Conservation (phyloP, 202 grass and related monocot species). For the Brachypodium distachyon region DNA sequence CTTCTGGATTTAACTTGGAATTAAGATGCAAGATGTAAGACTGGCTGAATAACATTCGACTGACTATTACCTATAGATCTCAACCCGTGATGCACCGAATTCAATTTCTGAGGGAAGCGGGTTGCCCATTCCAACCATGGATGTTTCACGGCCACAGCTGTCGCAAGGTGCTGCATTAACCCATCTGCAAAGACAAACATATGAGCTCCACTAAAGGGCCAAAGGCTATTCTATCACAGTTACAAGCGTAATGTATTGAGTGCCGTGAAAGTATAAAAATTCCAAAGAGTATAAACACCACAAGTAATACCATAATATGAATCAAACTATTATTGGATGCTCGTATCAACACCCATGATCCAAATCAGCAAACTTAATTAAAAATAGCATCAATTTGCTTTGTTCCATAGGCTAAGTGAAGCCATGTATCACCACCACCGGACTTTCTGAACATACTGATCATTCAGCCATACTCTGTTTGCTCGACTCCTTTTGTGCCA, state of each 20-base stretch:
- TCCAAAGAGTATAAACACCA: slow-evolving; percentile 1
- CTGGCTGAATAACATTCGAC: not conserved
- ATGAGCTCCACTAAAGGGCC: not conserved
- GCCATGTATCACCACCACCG: not conserved
- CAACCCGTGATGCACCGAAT: slow-evolving; percentile 70
- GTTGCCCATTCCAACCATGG: slow-evolving; percentile 56
- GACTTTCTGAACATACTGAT: not conserved
- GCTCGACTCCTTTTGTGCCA: not conserved
- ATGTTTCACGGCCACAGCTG: slow-evolving; percentile 66
- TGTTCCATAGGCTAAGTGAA: not conserved
- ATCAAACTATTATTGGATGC: not conserved
- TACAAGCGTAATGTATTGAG: not conserved
- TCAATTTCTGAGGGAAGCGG: slow-evolving; percentile 67
- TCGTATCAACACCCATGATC: not conserved
- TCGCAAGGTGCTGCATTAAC: slow-evolving; percentile 85
- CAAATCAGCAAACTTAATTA: not conserved
- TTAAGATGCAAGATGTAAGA: slow-evolving; percentile 2
- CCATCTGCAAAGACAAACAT: slow-evolving; percentile 51
- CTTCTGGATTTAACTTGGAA: not conserved
- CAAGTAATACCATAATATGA: not conserved
- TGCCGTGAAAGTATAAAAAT: not conserved
- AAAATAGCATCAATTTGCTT: not conserved
- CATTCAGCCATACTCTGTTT: not conserved
- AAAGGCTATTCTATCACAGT: not conserved
- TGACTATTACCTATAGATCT: slow-evolving; percentile 83